Base-by-base conservation (phyloP, 139 green algal species). In the Deuterostichococcus epilithicus region DNA sequence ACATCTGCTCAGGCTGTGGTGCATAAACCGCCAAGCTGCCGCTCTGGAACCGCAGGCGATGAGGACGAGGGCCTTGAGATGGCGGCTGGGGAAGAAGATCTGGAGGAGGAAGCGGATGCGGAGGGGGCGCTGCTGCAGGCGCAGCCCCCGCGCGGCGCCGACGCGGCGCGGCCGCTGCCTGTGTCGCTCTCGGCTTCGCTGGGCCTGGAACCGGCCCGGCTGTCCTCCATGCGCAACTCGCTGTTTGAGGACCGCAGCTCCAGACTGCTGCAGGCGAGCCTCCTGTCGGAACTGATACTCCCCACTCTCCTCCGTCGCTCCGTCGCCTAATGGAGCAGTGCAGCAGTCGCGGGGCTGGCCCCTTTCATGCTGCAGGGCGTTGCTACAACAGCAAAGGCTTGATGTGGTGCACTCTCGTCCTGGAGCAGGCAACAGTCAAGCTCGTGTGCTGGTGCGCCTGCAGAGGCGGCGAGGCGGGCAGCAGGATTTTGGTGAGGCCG, bases 111-210 rank as follows among this genome's bases (percentile, higher is more conserved):
- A 36, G 75, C 22, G 15, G 76, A 60, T 1, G 75, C 38, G 0
- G 36, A 39, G 44, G 45, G 44, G 0, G 70, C 30, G 37, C 28
- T 5, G 23, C 10, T 5, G 25, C 39, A 71, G 42, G 25, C 28
- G 59, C 38, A 18, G 70, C 25, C 60, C 13, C 13, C 3, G 26
- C 30, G 30, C 75, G 42, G 30, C 65, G 37, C 36, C 34, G 45
- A 4, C 39, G 36, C 0, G 38, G 37, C 30, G 35, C 36, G 15
- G 59, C 80, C 83, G 36, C 78, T 95, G 69, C 81, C 84, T 72
- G 79, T 92, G 75, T 45, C 76, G 13, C 83, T 95, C 81, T 83
- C 90, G 23, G 80, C 82, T 1, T 77, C 82, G 63, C 75, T 95
- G 68, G 83, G 79, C 23, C 84, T 91, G 10, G 80, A 93, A 45